Base-by-base conservation (phyloP, 2,329 filamentous ascomycete genomes). In the Fusarium newnesense region DNA sequence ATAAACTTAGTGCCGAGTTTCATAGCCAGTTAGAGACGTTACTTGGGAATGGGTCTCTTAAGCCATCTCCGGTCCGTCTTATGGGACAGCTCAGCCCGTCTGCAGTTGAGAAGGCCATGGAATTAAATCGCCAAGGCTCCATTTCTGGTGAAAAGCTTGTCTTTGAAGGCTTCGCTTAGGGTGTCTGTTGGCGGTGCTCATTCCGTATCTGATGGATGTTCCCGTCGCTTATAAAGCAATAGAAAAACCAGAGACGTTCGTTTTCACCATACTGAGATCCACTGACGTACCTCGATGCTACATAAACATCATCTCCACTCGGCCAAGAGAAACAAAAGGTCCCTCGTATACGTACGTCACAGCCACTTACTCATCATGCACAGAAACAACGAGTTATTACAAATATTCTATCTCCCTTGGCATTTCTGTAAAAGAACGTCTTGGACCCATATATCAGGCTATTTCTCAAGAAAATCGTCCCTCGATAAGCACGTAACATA, bases 101-200 rank as follows among this genome's bases (percentile, higher is more conserved):
- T 7, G n/a, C 26, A 0, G 30, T 73, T 1, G 52, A 52, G 24
- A 42, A 64, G 1, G 72, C 53, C 1, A 75, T 75, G 73, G n/a
- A 61, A 4, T 16, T 70, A 4, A 75, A 75, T 12, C 72, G 72
- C 0, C 43, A 50, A 1, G 72, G 73, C 1, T 40, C 54, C 7
- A 56, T 75, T 1, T 75, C 73, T 0, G 69, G 72, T 4, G 65
- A 74, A 21, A 75, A 75, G 24, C 30, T 75, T 8, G 57, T 68
- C 2, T 75, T 75, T 32, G 18, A 60, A 13, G 68, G 47, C 2
- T n/a, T 64, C 4, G 2, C 60, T 16, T 40, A 42, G 11, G 6
- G 11, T 32, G 2, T n/a, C 18, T 4, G 11, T 3, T 3, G 4
- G 7, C 24, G 24, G 11, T 28, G 43, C 8, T 46, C 6, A 2